phyloP scores from a whole-genome alignment of 2,329 filamentous ascomycete genomes.

The Talaromyces sp. region DNA sequence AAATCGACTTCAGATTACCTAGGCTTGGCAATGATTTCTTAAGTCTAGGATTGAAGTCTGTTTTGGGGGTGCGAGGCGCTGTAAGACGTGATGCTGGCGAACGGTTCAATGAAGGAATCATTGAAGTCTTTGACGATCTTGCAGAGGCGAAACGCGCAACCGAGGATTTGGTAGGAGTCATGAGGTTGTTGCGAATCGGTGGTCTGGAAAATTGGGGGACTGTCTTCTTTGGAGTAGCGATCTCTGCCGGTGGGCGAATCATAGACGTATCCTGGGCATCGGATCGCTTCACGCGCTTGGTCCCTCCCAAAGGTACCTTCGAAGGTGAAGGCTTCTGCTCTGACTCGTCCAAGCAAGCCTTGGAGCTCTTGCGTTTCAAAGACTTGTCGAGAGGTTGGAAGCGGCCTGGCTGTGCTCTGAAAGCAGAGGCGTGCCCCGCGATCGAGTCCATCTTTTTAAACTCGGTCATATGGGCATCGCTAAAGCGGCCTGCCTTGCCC shows the following conservation, averaged over 20 bases:
- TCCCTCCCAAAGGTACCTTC: conserved; percentile 34
- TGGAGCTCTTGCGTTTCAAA: conserved; percentile 52
- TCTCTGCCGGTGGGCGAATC: conserved; percentile 38
- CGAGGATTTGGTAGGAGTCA: conserved; percentile 75
- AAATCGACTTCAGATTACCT: conserved; percentile 56
- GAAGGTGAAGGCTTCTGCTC: conserved; percentile 42
- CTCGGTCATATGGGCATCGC: conserved; percentile 75
- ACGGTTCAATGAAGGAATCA: conserved; percentile 49
- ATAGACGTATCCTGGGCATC: conserved; percentile 65
- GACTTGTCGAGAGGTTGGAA: conserved; percentile 36
- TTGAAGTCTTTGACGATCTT: conserved; percentile 50
- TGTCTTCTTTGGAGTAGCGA: conserved; percentile 18
- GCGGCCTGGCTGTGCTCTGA: conserved; percentile 45
- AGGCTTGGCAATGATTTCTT: conserved; percentile 46
- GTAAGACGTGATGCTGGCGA: conserved; percentile 51
- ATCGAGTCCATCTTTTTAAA: conserved; percentile 99
- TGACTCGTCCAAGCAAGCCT: conserved; percentile 61
- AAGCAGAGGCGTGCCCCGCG: conserved; percentile 75
- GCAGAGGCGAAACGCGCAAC: conserved; percentile 56
- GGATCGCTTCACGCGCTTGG: conserved; percentile 68
- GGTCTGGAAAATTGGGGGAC: conserved; percentile 20
- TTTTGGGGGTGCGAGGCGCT: conserved; percentile 36
- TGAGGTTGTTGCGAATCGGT: conserved; percentile 49
- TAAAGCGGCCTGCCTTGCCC: conserved; percentile 73
- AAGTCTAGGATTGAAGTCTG: conserved; percentile 43